Evolutionary conservation across 768 basidiomycete species (phyloP).

Genomic region (Pleurotus tuber-regium): DNA sequence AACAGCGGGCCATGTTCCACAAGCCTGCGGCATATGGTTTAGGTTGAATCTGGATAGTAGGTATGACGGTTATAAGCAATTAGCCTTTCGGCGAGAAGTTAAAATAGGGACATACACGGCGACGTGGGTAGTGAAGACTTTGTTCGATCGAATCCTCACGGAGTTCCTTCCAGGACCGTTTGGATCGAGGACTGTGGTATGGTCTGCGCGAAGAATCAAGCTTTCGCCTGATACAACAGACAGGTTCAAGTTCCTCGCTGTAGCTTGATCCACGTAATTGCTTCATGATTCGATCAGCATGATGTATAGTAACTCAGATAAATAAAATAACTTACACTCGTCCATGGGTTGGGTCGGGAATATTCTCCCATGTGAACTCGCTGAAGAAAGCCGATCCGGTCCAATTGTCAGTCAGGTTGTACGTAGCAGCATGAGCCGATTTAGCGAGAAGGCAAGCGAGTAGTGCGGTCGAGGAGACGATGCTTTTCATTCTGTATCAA

Average conservation of each 20-base stretch:
- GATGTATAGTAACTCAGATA: background rate
- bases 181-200: constrained; percentile 33
- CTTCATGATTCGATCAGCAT: background rate
- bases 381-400: constrained; percentile 45
- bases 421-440: constrained; percentile 34
- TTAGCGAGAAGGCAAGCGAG: background rate
- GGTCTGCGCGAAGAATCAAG: constrained; percentile 40
- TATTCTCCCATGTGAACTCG: constrained; percentile 45
- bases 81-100: too few species aligned
- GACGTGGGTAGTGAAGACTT: constrained; percentile 34
- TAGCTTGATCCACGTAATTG: constrained; percentile 22
- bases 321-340: constrained; percentile 48
- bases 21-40: constrained; percentile 54
- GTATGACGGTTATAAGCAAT: too few species aligned
- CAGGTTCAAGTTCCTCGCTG: constrained; percentile 38
- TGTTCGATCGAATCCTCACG: constrained; percentile 36
- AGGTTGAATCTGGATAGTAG: constrained; percentile 33
- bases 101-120: constrained; percentile 27
- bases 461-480: background rate
- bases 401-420: constrained; percentile 40
- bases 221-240: constrained; percentile 35
- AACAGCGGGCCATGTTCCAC: constrained; percentile 53
- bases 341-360: constrained; percentile 57
- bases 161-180: constrained; percentile 39
- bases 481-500: background rate